Base-by-base conservation (phyloP, 2,329 filamentous ascomycete genomes). In the Trichoderma citrinoviride region DNA sequence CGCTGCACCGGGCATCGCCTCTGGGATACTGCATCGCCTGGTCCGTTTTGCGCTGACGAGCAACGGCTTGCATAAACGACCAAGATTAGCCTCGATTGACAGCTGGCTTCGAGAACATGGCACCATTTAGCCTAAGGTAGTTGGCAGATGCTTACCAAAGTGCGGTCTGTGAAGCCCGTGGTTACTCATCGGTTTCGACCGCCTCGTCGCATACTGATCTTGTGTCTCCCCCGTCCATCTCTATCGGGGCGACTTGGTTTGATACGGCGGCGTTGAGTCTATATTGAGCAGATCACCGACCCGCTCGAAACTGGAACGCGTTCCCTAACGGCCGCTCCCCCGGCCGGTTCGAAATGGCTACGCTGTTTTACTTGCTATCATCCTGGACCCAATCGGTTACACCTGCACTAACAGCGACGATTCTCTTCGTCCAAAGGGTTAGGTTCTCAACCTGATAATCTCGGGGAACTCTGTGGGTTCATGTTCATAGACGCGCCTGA, bases 1-100 rank as follows among this genome's bases (percentile, higher is more conserved):
- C 57, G 58, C 37, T 53, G 46, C 21, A 60, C 50, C 56, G 46
- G n/a, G 56, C 19, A 27, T 50, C 56, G 56, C 52, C 41, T 41
- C 33, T 55, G 21, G 52, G 21, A 37, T 12, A 5, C 5, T 14
- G 3, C n/a, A 47, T 47, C 19, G n/a, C n/a, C 33, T 33, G 2
- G 14, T 10, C 52, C 52, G 33, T 27, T 14, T 55, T 41, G 25
- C 37, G 40, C 37, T 55, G 52, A 23, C 52, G 41, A 55, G 25
- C 19, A 25, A 17, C 3, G 14, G 15, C 25, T 40, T 41, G 17
- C 52, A 27, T 25, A 5, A 25, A 41, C 15, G 49, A 12, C 19
- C 12, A 15, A 8, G 21, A 55, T 55, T 19, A 27, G 21, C 21
- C 17, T 15, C 27, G 21, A 43, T 43, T 17, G 27, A 23, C n/a